phyloP scores from a whole-genome alignment of 1,284 basidiomycete species.

The Omphalotus olearius region DNA sequence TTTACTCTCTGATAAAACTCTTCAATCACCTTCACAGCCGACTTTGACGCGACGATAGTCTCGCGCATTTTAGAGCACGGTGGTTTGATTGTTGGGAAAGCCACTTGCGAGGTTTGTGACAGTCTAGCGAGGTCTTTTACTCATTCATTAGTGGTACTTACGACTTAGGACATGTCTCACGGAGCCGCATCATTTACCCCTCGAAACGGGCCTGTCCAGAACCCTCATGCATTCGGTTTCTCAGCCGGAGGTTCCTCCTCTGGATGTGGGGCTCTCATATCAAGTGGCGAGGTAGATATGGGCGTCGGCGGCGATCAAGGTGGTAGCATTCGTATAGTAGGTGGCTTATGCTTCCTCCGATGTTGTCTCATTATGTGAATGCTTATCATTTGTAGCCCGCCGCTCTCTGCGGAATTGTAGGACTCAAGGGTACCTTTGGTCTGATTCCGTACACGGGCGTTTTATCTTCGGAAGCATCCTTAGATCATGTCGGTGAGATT shows the following conservation, averaged over 20 bases:
- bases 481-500: slow-evolving; percentile 5
- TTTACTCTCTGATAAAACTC: slow-evolving; percentile 10
- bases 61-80: slow-evolving; percentile 42
- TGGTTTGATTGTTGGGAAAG: slow-evolving; percentile 21
- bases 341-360: not conserved
- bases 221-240: slow-evolving; percentile 39
- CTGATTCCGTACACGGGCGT: slow-evolving; percentile 46
- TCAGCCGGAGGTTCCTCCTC: slow-evolving; percentile 41
- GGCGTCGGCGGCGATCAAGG: slow-evolving; percentile 48
- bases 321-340: slow-evolving; percentile 36
- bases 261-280: slow-evolving; percentile 41
- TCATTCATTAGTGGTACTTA: not conserved
- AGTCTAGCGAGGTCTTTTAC: slow-evolving; percentile 9
- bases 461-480: slow-evolving; percentile 2
- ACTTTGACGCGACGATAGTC: slow-evolving; percentile 39
- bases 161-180: slow-evolving; percentile 32
- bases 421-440: slow-evolving; percentile 45
- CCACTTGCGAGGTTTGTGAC: slow-evolving; percentile 22
- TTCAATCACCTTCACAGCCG: slow-evolving; percentile 20
- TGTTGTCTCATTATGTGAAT: not conserved
- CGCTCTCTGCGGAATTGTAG: slow-evolving; percentile 41
- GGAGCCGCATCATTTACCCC: slow-evolving; percentile 35
- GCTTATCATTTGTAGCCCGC: slow-evolving; percentile 27
- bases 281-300: slow-evolving; percentile 36
- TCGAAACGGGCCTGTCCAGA: slow-evolving; percentile 36